Conservation (phyloP, 2,329 filamentous ascomycete genomes). For the Ascochyta fabae region DNA sequence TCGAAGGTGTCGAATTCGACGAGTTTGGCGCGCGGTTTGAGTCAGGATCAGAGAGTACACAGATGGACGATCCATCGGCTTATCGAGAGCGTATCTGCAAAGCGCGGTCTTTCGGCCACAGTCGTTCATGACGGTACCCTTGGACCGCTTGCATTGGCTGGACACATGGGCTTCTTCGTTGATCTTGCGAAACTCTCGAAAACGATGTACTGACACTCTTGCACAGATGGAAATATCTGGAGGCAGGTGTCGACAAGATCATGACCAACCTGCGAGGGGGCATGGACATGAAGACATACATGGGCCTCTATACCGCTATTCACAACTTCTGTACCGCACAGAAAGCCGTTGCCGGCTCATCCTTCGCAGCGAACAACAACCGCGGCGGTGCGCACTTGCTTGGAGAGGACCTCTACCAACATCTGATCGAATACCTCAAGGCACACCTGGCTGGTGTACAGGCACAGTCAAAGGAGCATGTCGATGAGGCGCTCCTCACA, state of each 20-base stretch:
- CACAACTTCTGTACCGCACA: slow-evolving; percentile 99
- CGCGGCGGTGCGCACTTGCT: slow-evolving; percentile 90
- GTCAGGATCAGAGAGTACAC: neutral
- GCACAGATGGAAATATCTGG: slow-evolving; percentile 86
- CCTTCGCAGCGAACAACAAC: slow-evolving; percentile 61
- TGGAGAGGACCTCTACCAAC: slow-evolving; percentile 93
- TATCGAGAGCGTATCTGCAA: neutral
- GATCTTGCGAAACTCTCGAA: neutral
- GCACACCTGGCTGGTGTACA: slow-evolving; percentile 76
- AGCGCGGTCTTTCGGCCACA: neutral
- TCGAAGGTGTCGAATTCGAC: neutral
- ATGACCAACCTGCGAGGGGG: slow-evolving; percentile 92
- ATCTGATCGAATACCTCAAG: slow-evolving; percentile 84
- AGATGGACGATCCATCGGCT: neutral
- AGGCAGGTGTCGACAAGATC: slow-evolving; percentile 86
- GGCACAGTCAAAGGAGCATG: slow-evolving; percentile 75
- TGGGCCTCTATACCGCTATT: slow-evolving; percentile 96
- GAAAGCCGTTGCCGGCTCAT: slow-evolving; percentile 75
- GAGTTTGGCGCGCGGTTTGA: neutral
- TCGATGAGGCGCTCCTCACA: slow-evolving; percentile 85
- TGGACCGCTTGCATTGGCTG: neutral
- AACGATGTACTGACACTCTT: slow-evolving; percentile 20
- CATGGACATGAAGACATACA: slow-evolving; percentile 95
- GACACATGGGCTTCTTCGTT: neutral
- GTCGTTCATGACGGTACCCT: neutral